Base-by-base conservation (phyloP, 2,329 filamentous ascomycete species). In the Claviceps arundinis region DNA sequence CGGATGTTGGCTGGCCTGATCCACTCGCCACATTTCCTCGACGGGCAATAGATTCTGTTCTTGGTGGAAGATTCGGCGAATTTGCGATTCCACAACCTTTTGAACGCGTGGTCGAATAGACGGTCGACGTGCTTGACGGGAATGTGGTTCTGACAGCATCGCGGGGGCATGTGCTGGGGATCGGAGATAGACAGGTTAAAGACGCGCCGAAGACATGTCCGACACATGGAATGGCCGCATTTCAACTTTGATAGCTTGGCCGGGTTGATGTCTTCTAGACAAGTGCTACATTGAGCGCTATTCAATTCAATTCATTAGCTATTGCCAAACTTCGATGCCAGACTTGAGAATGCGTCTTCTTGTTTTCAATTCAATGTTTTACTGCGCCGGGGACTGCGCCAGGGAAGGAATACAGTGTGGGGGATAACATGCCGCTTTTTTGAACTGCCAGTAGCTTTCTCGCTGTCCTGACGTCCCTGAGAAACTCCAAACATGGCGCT, bases 161-260 rank as follows among this genome's bases (percentile, higher is more conserved):
- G 79, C 0, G 89, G 89, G 17, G 89, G 88, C 87, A 95, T 94
- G 58, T 88, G 82, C 55, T 82, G 77, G 1, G 86, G 82, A 63
- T 94, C 87, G 43, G 76, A 82, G 56, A 90, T 73, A 11, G 88
- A 93, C 55, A 88, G 74, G 51, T 76, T 80, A 68, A 94, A 95
- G 53, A 81, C 76, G 48, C 81, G 79, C 65, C 81, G 84, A 42
- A 95, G 72, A 65, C 89, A 95, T 7, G 75, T 65, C 57, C 85
- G 75, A 66, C 89, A 95, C 84, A 91, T 89, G 56, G 81, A 79
- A 66, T 95, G 89, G 2, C 81, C 81, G 64, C 89, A 95, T 58
- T 80, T 77, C 38, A 95, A 77, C 64, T 83, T 86, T 40, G 82
- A 82, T 37, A 84, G 78, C 65, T 80, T 82, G 54, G 73, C 73